Evolutionary conservation across 2,329 filamentous ascomycete genomes (phyloP), one percentile per base, ranked within the genome.

Genomic region (Colletotrichum costaricense): DNA sequence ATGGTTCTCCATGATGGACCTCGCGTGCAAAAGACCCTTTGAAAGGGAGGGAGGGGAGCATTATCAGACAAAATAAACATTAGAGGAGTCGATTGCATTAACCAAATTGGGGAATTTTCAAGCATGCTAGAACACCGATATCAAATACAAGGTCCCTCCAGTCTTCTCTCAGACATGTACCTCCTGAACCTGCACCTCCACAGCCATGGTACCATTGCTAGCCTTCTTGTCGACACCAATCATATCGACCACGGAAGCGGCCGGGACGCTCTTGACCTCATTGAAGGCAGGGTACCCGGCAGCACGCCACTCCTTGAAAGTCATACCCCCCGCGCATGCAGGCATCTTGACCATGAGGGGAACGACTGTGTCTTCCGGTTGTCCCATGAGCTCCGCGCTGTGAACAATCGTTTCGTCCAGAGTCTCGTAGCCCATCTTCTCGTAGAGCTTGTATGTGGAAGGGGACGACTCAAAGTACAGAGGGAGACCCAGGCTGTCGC

Each of bases 391-490:
- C 26, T 80, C 79, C 26, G 79, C 78, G 66, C 80, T 81, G 78
- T 86, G 84, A 9, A 85, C 80, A 24, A 85, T 77, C 19, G 79
- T 83, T 54, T 84, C 81, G 2, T 81, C 79, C 6, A 87, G 76
- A 64, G 78, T 79, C 63, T 80, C 78, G 75, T 86, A 88, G 2
- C 86, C 86, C 75, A 86, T 80, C 73, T 84, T 87, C 70, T 82
- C 79, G 77, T 88, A 88, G 33, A 88, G 78, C 8, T 78, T 78
- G 49, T 82, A 78, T 0, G 84, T 85, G 5, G 81, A 80, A 4
- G 80, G 82, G 0, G 85, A 86, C 2, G 85, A 84, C 77, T 88
- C 86, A 54, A 88, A 81, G 78, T 88, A 88, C 4, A 86, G 78
- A 4, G 86, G 85, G 35, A 87, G 72, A 16, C 77, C 77, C 24